A percentile compares a stretch with the other conserved stretches of the same genome.
Conservation (phyloP, 495 filamentous ascomycete genomes). For the Glutinoglossum americanum region DNA sequence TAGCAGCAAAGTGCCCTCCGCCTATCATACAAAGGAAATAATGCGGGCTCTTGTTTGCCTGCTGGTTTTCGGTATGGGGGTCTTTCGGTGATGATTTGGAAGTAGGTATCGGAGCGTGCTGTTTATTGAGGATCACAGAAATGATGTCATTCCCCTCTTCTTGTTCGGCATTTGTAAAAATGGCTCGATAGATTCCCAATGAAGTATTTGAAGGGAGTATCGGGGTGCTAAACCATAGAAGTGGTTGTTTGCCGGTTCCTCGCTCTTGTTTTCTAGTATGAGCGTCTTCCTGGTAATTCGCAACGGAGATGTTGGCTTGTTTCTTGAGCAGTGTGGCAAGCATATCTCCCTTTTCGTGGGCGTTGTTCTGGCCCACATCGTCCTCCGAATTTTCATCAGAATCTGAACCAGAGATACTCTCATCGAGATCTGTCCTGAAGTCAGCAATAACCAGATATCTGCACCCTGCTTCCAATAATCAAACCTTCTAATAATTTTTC, state of each 20-base stretch:
- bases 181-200: constrained; percentile 62
- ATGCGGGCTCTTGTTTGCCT: constrained; percentile 28
- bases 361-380: constrained; percentile 13
- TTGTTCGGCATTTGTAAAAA: constrained; percentile 56
- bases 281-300: constrained; percentile 28
- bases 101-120: constrained; percentile 34
- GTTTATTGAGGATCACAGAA: constrained; percentile 48
- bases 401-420: constrained; percentile 76
- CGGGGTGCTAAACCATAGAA: constrained; percentile 71
- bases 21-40: constrained; percentile 97
- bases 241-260: constrained; percentile 43
- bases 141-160: constrained; percentile 37
- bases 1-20: constrained; percentile 90
- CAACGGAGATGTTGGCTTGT: constrained; percentile 47
- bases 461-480: constrained; percentile 1
- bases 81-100: constrained; percentile 27
- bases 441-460: not conserved
- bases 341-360: constrained; percentile 30
- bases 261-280: constrained; percentile 22
- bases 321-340: constrained; percentile 57
- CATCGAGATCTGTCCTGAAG: constrained; percentile 36
- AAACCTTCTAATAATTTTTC: constrained; percentile 48
- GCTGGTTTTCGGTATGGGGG: not conserved
- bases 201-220: constrained; percentile 54
- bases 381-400: constrained; percentile 31